A percentile compares a stretch with the other conserved stretches of the same genome.
phyloP scores from a whole-genome alignment of 202 grass and related monocot genomes.

The Tripidium arundinaceum region DNA sequence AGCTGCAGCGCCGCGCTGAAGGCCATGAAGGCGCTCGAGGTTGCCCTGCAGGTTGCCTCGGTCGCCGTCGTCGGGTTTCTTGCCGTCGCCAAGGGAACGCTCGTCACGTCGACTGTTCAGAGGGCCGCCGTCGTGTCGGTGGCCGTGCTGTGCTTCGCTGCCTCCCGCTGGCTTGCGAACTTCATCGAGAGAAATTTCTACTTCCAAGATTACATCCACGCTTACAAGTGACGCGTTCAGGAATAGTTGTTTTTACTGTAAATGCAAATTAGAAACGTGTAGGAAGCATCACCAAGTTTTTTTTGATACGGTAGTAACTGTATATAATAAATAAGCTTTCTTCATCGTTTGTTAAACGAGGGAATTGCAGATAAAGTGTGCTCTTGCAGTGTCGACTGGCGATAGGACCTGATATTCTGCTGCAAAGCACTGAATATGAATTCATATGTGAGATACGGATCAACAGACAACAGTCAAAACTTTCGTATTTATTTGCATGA shows the following conservation, averaged over 20 bases:
- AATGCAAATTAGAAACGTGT: conserved; percentile 10
- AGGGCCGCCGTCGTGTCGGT: conserved; percentile 29
- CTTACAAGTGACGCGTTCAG: conserved; percentile 49
- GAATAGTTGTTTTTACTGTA: not conserved
- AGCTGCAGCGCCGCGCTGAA: conserved; percentile 64
- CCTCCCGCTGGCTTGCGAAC: conserved; percentile 60
- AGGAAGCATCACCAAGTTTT: not conserved
- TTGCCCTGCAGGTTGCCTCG: conserved; percentile 51
- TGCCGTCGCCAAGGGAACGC: conserved; percentile 43
- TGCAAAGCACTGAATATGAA: not conserved
- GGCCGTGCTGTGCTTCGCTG: conserved; percentile 61
- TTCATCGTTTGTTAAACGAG: no score
- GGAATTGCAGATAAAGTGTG: no score
- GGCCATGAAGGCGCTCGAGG: conserved; percentile 50
- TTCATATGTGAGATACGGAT: not conserved
- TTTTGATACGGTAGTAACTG: not conserved
- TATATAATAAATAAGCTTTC: no score
- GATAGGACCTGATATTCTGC: not conserved
- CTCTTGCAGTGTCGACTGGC: not conserved
- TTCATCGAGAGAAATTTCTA: conserved; percentile 91
- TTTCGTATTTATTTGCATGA: not conserved
- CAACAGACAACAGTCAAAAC: not conserved
- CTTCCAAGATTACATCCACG: conserved; percentile 89
- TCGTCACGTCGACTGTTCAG: conserved; percentile 26
- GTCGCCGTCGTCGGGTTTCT: conserved; percentile 52